Evolutionary conservation across 345 rosid species (phyloP).

Genomic region (Aquilaria sinensis): DNA sequence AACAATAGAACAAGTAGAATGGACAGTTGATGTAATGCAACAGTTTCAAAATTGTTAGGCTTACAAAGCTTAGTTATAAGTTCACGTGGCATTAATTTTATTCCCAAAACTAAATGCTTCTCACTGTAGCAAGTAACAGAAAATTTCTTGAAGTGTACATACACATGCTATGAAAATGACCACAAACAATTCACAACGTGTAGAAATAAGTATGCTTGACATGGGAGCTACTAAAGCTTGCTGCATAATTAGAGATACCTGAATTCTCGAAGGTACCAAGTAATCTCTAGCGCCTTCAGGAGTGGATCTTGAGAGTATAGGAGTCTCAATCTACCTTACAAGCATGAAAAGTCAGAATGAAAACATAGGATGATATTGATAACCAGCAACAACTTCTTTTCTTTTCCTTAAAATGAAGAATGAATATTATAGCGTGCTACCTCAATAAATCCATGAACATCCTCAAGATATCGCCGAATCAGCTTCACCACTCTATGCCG

Average conservation of each 20-base stretch:
- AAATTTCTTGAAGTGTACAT: too few relatives aligned
- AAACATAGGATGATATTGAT: conserved; percentile 12
- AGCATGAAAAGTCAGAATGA: conserved; percentile 40
- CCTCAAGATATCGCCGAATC: conserved; percentile 81
- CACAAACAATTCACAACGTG: too few relatives aligned
- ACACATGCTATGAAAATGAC: too few relatives aligned
- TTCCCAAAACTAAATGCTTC: too few relatives aligned
- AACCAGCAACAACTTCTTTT: not conserved
- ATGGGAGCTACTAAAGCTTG: not conserved
- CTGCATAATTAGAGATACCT: conserved; percentile 41
- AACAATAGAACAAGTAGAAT: not conserved
- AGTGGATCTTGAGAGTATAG: conserved; percentile 90
- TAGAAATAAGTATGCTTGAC: not conserved
- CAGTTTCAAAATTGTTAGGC: too few relatives aligned
- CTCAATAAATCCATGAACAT: conserved; percentile 84
- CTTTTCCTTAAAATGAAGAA: not conserved
- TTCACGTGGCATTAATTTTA: too few relatives aligned
- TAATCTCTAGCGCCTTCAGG: conserved; percentile 99
- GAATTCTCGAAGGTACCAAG: conserved; percentile 95
- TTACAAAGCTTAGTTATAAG: too few relatives aligned
- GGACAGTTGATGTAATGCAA: too few relatives aligned
- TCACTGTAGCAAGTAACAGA: too few relatives aligned
- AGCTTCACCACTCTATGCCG: conserved; percentile 90
- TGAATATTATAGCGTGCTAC: conserved; percentile 24
- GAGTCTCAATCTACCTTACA: conserved; percentile 93